Base-by-base conservation (phyloP, 2,329 filamentous ascomycete species). In the Claviceps pusilla region DNA sequence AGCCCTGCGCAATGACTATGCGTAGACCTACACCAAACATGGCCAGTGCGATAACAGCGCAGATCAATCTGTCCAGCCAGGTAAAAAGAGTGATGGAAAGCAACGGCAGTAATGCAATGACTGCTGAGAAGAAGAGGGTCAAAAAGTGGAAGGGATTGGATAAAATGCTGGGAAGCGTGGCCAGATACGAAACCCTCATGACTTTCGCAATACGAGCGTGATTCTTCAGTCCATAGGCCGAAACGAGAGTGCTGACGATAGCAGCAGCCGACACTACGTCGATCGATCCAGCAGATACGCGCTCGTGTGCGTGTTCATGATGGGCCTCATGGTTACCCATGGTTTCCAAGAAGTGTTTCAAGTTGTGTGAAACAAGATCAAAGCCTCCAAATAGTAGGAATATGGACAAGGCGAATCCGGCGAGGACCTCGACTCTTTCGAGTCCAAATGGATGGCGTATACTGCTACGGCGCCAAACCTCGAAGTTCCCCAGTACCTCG, bases 381-480 rank as follows among this genome's bases (percentile, higher is more conserved):
- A 97, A 85, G 24, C 91, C 91, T 75, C 95, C 95, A 70, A 98
- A 98, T n/a, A 95, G 80, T 12, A 98, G 79, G 57, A 96, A 89
- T 43, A 98, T 86, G 52, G 89, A 94, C 82, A 97, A 89, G 57
- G 90, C 93, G 59, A 98, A 95, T 19, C 93, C 93, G 41, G 90
- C 89, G 16, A 98, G 79, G 5, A 98, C 91, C 69, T 98, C 93
- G 56, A 87, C 87, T 53, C 93, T 82, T 71, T 96, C 89, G 29
- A 98, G 79, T 3, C 85, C 90, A 65, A 98, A 98, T 0, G 93
- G 93, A 69, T 98, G 89, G 29, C 90, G 84, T 61, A 98, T 86
- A 60, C 85, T 94, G 61, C 87, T 91, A 49, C 91, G 81, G 59
- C 89, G 88, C 93, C 93, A 98, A 45, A 97, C 90, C 66, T 98